Percentiles rank a stretch among this genome's conserved stretches.
Conservation (phyloP, 768 basidiomycete genomes). For the Boletus rubescentipes region DNA sequence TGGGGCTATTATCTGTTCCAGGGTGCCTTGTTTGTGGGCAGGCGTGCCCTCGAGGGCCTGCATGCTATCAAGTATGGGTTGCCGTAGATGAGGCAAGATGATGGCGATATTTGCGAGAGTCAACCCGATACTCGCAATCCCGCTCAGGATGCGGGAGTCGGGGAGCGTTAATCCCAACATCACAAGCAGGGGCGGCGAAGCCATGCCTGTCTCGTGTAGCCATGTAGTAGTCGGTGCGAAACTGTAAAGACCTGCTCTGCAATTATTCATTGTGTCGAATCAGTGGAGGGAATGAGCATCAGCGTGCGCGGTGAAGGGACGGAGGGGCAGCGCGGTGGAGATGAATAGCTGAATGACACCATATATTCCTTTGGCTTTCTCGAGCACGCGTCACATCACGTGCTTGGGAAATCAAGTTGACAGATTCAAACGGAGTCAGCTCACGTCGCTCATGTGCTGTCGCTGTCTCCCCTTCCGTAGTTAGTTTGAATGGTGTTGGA, state of each 20-base stretch:
- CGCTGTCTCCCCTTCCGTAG: background rate
- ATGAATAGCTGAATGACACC: background rate
- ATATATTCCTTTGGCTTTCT: slow-evolving; percentile 3
- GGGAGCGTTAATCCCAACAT: slow-evolving; percentile 25
- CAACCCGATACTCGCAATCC: slow-evolving; percentile 26
- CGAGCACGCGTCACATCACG: slow-evolving; percentile 24
- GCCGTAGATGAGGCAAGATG: slow-evolving; percentile 26
- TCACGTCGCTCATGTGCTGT: background rate
- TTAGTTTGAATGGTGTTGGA: no score
- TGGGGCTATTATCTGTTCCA: background rate
- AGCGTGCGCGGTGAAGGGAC: background rate
- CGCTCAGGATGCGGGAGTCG: slow-evolving; percentile 26
- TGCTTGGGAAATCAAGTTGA: slow-evolving; percentile 18
- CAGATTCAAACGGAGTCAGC: no score
- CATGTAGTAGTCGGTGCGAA: slow-evolving; percentile 21
- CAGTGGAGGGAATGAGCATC: slow-evolving; percentile 3
- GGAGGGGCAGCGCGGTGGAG: background rate
- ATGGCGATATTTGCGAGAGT: slow-evolving; percentile 25
- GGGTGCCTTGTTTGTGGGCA: background rate
- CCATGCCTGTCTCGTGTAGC: slow-evolving; percentile 21
- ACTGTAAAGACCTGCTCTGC: slow-evolving; percentile 29
- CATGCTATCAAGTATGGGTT: slow-evolving; percentile 16
- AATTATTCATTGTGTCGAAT: slow-evolving; percentile 20
- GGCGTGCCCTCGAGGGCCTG: background rate
- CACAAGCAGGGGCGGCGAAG: slow-evolving; percentile 27